Evolutionary conservation across 805 yeast genomes (phyloP).

Genomic region (Komagataella pseudopastoris): DNA sequence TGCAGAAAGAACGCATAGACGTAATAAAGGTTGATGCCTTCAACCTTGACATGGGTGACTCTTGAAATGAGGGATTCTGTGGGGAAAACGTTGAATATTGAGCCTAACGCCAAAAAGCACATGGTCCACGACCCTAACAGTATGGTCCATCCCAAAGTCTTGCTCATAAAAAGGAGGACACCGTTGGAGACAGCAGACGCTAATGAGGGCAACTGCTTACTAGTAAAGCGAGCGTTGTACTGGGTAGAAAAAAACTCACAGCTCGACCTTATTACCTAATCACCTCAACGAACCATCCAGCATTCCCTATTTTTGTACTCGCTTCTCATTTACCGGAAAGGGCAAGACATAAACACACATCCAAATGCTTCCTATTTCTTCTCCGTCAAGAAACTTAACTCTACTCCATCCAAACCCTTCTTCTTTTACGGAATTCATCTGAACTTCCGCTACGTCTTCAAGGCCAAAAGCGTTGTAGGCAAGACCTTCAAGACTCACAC

Average conservation of each 20-base stretch:
- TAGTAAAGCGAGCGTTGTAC: not conserved
- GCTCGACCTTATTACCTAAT: not conserved
- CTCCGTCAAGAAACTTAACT: not conserved
- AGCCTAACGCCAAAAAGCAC: not conserved
- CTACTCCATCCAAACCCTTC: not conserved
- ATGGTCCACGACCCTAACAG: not conserved
- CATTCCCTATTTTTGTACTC: not conserved
- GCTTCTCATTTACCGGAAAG: not conserved
- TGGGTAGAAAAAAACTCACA: not conserved
- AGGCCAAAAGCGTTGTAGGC: not conserved
- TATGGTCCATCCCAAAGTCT: not conserved
- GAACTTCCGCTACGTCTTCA: not conserved
- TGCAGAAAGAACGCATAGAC: slow-evolving; percentile 16
- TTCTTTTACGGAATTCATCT: not conserved
- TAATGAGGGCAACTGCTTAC: not conserved
- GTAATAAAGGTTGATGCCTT: slow-evolving; percentile 12
- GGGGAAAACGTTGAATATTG: not conserved
- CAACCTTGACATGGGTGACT: not conserved
- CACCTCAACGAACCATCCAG: not conserved
- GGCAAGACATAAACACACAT: not conserved
- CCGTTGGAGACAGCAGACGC: not conserved
- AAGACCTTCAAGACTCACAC: not conserved
- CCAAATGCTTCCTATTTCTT: not conserved
- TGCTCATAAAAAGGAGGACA: not conserved
- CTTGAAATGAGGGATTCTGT: not conserved